Percentiles rank a stretch among this genome's conserved stretches.
Evolutionary conservation across 257 asterid species (phyloP).

Genomic region (Solanum rostratum): DNA sequence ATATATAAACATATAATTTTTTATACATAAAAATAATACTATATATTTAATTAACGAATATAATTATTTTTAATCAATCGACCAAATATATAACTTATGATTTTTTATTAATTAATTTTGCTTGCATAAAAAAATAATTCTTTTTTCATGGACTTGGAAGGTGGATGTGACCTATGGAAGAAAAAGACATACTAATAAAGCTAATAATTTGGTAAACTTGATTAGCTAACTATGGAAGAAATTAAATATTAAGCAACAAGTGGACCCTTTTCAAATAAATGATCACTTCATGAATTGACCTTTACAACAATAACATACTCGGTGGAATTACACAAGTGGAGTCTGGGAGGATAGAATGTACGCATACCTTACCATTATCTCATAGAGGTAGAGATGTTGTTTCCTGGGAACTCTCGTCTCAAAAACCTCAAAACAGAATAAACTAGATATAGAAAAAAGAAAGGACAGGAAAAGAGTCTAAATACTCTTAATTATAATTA

Average conservation of each 20-base stretch:
- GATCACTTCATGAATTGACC: neutral
- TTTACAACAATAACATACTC: too few species aligned
- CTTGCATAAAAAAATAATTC: neutral
- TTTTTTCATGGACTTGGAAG: neutral
- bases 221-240: neutral
- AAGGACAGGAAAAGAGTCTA: neutral
- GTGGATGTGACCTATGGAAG: neutral
- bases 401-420: too few species aligned
- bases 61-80: neutral
- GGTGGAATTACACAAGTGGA: too few species aligned
- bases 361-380: too few species aligned
- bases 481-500: neutral
- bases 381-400: too few species aligned
- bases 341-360: too few species aligned
- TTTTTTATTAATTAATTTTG: neutral
- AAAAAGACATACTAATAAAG: neutral
- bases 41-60: neutral
- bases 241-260: neutral
- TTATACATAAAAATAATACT: too few species aligned
- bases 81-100: neutral
- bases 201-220: neutral
- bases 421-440: too few species aligned
- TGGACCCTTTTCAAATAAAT: neutral
- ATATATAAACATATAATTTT: too few species aligned
- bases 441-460: too few species aligned